Base-by-base conservation (phyloP, 495 filamentous ascomycete species). In the Bryoglossum gracile region DNA sequence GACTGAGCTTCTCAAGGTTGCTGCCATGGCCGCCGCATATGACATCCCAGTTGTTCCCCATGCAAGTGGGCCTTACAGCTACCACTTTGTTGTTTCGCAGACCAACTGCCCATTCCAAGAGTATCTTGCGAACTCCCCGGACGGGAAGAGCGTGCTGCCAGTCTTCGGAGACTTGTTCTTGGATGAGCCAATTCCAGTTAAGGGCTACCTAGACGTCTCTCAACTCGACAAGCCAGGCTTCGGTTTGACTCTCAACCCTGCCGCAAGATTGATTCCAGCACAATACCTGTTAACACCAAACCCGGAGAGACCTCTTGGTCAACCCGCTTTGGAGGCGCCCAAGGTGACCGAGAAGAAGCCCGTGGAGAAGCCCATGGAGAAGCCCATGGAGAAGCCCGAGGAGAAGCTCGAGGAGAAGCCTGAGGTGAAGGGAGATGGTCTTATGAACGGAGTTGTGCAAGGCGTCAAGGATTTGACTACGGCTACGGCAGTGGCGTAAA, bases 41-140 rank as follows among this genome's bases (percentile, higher is more conserved):
- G 89, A 95, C 60, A 83, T 95, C 32, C 87, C 88, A 22, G 88
- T 95, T 3, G 87, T 95, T n/a, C 89, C 89, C 16, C 89, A 95
- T 60, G 89, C 89, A 6, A 89, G 83, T 44, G 89, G 89, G 3
- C 84, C 89, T 2, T 95, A 95, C 72, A 89, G 85, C 53, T 95
- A 95, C 69, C 89, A 95, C 69, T 94, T 89, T 55, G 89, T 94
- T 35, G 80, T 94, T 54, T 89, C 87, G 32, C 89, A 94, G 65
- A 77, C 83, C 16, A 94, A 94, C 68, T 83, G 83, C 32, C 89
- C 89, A 16, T 95, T 95, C 73, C 87, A 94, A 65, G 89, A 95
- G 66, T 95, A 95, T 55, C 77, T 95, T 8, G 87, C 89, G 55
- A 95, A 95, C 65, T 92, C 86, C 0, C 74, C 89, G 0, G 89